A percentile compares a stretch with the other conserved stretches of the same genome.
Conservation (phyloP, 306 rosid species). For the Mimosa pudica region DNA sequence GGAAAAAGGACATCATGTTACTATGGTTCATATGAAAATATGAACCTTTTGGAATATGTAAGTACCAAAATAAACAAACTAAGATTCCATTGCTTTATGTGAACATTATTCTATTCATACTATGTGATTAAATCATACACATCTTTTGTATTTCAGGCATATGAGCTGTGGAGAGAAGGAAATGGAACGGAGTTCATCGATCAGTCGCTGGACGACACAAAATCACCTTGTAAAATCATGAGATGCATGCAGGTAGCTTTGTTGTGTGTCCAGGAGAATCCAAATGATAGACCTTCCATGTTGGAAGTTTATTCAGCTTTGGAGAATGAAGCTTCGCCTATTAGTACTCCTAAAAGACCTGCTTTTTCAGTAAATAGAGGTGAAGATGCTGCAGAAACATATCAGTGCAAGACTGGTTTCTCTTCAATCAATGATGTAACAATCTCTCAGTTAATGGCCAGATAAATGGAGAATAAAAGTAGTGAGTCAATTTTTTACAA, state of each 20-base stretch:
- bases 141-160: conserved; percentile 43
- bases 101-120: background rate
- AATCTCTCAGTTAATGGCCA: conserved; percentile 46
- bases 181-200: conserved; percentile 54
- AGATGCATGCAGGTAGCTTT: conserved; percentile 73
- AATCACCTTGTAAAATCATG: conserved; percentile 44
- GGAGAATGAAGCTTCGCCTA: conserved; percentile 41
- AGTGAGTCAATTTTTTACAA: background rate
- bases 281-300: conserved; percentile 56
- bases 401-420: conserved; percentile 1
- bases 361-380: conserved; percentile 44
- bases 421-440: conserved; percentile 49
- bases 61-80: conserved; percentile 15
- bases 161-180: conserved; percentile 53
- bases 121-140: conserved; percentile 1
- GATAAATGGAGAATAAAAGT: conserved; percentile 36
- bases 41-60: conserved; percentile 63
- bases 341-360: conserved; percentile 45
- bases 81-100: background rate
- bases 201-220: conserved; percentile 53
- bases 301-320: conserved; percentile 59
- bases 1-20: conserved; percentile 51
- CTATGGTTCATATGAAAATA: conserved; percentile 46
- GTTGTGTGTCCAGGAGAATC: conserved; percentile 51
- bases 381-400: conserved; percentile 15